Base-by-base conservation (phyloP, 352 stramenopile species). In the Phytophthora uliginosa region DNA sequence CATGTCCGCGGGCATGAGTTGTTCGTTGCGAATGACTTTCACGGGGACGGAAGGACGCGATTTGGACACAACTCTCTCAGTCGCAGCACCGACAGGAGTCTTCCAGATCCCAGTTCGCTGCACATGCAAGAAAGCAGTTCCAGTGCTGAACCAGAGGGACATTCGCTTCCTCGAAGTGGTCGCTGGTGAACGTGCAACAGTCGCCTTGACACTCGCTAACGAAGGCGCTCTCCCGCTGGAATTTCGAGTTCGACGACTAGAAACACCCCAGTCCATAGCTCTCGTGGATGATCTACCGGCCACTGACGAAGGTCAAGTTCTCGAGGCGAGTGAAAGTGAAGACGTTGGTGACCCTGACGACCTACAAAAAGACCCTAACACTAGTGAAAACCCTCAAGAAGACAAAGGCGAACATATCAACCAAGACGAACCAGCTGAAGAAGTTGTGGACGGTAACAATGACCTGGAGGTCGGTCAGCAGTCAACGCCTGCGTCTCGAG, bases 1-100 rank as follows among this genome's bases (percentile, higher is more conserved):
- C 0, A 97, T 98, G 91, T 96, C 88, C 0, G 95, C 94, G 6
- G 95, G 93, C 13, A 97, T 94, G 81, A 82, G 78, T 15, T 98
- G 92, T 31, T 57, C 59, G 1, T 71, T 98, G 9, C 71, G 83
- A 15, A 85, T 98, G 63, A 84, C 71, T 0, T 98, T 98, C 56
- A 91, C 79, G 4, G 90, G 83, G 0, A 64, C 56, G 0, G 63
- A 91, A 36, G 78, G 87, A 15, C 62, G 84, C 4, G 93, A 98
- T 55, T 84, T 98, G 15, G 71, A 88, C 3, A 85, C 73, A 7
- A 65, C 76, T 2, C 55, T 98, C 17, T 81, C 80, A 0, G 84
- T 93, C 7, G 65, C 95, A n/a, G 80, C 88, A 0, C 86, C 94
- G 17, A 98, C 91, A 0, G 93, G 93, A 4, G 69, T 89, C 3